A percentile compares a stretch with the other conserved stretches of the same genome.
phyloP scores from a whole-genome alignment of 306 rosid species.

The Vigna angularis region DNA sequence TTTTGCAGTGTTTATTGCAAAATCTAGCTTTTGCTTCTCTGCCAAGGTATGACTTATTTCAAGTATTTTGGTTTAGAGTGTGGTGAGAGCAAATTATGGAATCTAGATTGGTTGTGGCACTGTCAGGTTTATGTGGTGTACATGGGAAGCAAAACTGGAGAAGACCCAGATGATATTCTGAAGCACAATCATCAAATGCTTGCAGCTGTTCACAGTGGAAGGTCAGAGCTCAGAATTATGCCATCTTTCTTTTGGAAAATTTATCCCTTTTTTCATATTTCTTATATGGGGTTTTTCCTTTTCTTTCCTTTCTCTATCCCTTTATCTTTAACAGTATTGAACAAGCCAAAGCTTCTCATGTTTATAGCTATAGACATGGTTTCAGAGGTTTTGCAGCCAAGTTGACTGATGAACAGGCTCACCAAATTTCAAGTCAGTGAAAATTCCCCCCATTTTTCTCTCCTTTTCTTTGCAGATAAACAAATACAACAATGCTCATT shows the following conservation, averaged over 20 bases:
- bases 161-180: conserved; percentile 63
- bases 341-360: conserved; percentile 66
- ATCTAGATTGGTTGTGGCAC: conserved; percentile 39
- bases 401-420: conserved; percentile 68
- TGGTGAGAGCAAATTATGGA: conserved; percentile 21
- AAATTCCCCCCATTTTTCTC: background rate
- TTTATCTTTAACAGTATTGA: conserved; percentile 59
- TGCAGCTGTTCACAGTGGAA: conserved; percentile 68
- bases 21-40: conserved; percentile 54
- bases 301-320: background rate
- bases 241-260: conserved; percentile 3
- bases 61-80: conserved; percentile 13
- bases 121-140: conserved; percentile 78
- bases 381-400: conserved; percentile 87
- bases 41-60: conserved; percentile 55
- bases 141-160: conserved; percentile 77
- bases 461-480: background rate
- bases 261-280: background rate
- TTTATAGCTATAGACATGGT: conserved; percentile 78
- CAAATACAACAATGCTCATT: background rate
- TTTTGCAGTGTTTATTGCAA: conserved; percentile 57
- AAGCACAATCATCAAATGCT: conserved; percentile 69
- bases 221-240: conserved; percentile 46
- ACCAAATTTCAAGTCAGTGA: conserved; percentile 60
- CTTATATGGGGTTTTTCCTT: conserved; percentile 9